These are phyloP conservation scores for Herpetospermum pedunculosum DNA, from an alignment of 306 rosid species.

Conservation along the genomic window DNA sequence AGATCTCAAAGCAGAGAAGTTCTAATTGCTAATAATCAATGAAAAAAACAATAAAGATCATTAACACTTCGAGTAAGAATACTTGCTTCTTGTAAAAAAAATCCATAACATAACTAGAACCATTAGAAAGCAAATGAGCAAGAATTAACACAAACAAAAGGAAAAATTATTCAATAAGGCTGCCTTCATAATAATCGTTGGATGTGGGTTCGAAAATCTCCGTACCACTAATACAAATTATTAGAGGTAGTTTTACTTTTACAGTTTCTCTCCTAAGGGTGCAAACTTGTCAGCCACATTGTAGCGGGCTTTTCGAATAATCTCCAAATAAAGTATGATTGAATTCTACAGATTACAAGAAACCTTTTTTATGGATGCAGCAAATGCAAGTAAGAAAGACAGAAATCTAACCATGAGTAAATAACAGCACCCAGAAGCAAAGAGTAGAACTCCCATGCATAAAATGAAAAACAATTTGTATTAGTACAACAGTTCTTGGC, in stretches of 20 bases:
- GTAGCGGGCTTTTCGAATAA: too few relatives aligned
- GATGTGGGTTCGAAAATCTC: too few relatives aligned
- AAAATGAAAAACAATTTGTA: not conserved
- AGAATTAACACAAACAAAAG: not conserved
- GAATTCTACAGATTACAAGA: not conserved
- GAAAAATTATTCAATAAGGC: too few relatives aligned
- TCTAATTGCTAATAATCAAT: not conserved
- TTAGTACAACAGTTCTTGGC: not conserved
- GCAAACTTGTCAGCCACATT: too few relatives aligned
- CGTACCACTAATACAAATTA: too few relatives aligned
- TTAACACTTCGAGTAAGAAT: not conserved
- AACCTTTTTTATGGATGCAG: not conserved
- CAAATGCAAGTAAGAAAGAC: not conserved
- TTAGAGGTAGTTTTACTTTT: too few relatives aligned
- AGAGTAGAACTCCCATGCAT: not conserved
- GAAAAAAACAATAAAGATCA: not conserved
- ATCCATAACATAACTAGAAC: not conserved
- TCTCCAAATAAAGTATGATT: not conserved
- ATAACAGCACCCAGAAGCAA: not conserved
- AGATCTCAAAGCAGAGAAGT: not conserved
- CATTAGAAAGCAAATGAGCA: not conserved
- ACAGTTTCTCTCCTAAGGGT: too few relatives aligned
- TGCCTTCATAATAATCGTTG: too few relatives aligned
- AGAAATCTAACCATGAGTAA: not conserved
- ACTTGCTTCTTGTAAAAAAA: not conserved